Base-by-base conservation (phyloP, 2,329 filamentous ascomycete species). In the Penicillium sp. region DNA sequence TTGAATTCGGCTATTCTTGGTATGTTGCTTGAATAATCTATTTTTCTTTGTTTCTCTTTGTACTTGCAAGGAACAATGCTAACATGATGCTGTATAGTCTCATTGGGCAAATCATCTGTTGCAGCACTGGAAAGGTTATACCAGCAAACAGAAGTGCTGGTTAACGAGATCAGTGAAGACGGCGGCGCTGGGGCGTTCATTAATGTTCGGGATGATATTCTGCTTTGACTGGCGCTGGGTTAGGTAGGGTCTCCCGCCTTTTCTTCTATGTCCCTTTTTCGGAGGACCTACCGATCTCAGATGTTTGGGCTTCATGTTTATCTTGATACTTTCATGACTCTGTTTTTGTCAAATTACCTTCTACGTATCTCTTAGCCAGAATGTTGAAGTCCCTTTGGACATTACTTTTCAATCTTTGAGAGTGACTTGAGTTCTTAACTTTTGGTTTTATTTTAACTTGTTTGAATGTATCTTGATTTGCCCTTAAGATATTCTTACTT, bases 1-100 rank as follows among this genome's bases (percentile, higher is more conserved):
- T 79, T 99, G 55, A 97, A 97, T 74, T 90, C 90, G 58, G 92
- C 91, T 45, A 96, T 99, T 66, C 74, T 99, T 58, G 86, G 92
- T 96, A 78, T 78, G 86, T 56, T 56, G 39, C 22, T 18, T 35
- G 29, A 13, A 6, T 10, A 49, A 46, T 35, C 24, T 46, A n/a
- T 48, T 37, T 57, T 42, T 56, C 24, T 22, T 32, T 48, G 4
- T n/a, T 55, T 26, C 18, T 22, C 35, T 43, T 43, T 8, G 9
- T 16, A 43, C 20, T 34, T 26, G 10, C 8, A 5, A 34, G 4
- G 11, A 24, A 9, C 13, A 16, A 50, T 3, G 26, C 48, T 51
- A 34, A 51, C 31, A 18, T 2, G 3, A 4, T 14, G 16, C 10
- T 34, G 11, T 20, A 50, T 66, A 97, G 93, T 91, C 40, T 95